These are phyloP conservation scores for Hansfordia pulvinata DNA, from an alignment of 2,329 filamentous ascomycete genomes.

Conservation along the genomic window DNA sequence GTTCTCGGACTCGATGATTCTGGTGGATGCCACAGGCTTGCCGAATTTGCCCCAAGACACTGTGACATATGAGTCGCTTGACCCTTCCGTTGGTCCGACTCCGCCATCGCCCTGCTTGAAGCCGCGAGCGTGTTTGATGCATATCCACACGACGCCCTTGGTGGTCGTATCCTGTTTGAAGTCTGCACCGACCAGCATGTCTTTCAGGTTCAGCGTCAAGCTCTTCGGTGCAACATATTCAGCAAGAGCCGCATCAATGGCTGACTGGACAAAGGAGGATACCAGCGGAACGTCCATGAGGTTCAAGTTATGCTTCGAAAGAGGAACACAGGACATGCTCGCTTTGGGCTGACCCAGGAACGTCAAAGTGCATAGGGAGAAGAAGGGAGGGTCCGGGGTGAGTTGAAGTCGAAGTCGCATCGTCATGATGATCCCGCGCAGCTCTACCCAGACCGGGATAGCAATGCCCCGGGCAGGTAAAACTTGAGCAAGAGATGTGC, in stretches of 20 bases:
- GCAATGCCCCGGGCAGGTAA: slow-evolving; percentile 45
- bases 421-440: slow-evolving; percentile 58
- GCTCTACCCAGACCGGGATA: slow-evolving; percentile 59
- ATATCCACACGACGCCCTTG: slow-evolving; percentile 50
- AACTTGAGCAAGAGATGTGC: slow-evolving; percentile 62
- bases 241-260: slow-evolving; percentile 59
- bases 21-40: slow-evolving; percentile 51
- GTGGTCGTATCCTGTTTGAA: slow-evolving; percentile 63
- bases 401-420: slow-evolving; percentile 58
- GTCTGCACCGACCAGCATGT: slow-evolving; percentile 65
- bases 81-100: slow-evolving; percentile 45
- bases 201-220: slow-evolving; percentile 59
- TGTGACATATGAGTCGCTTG: slow-evolving; percentile 57
- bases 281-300: slow-evolving; percentile 66
- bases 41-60: slow-evolving; percentile 70
- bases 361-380: slow-evolving; percentile 60
- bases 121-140: slow-evolving; percentile 51
- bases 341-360: slow-evolving; percentile 66
- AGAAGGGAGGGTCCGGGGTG: slow-evolving; percentile 64
- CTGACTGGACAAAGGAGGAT: slow-evolving; percentile 61
- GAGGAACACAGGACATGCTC: slow-evolving; percentile 54
- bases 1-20: slow-evolving; percentile 51
- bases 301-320: slow-evolving; percentile 56
- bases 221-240: slow-evolving; percentile 69
- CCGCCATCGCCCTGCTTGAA: slow-evolving; percentile 60